These are phyloP conservation scores for Przewalskia tangutica DNA, from an alignment of 257 asterid species.

Conservation along the genomic window DNA sequence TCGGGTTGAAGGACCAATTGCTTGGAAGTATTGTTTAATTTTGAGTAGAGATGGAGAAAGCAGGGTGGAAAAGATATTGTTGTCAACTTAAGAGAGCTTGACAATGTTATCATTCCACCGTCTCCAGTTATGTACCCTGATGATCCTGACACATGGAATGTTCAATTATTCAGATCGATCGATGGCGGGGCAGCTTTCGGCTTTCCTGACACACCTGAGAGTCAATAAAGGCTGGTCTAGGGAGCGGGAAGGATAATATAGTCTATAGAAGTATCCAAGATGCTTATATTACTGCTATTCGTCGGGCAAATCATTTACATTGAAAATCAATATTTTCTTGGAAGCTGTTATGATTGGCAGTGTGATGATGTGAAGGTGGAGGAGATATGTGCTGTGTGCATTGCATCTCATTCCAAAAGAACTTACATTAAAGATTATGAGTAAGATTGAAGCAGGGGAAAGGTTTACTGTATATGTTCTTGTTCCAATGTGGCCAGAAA, in stretches of 20 bases:
- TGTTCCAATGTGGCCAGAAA: slow-evolving; percentile 95
- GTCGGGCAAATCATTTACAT: slow-evolving; percentile 82
- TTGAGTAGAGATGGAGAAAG: slow-evolving; percentile 87
- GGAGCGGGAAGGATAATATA: slow-evolving; percentile 73
- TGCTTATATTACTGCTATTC: slow-evolving; percentile 74
- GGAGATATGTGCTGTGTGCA: slow-evolving; percentile 77
- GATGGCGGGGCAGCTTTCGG: slow-evolving; percentile 93
- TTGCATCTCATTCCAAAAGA: slow-evolving; percentile 68
- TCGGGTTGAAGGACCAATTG: slow-evolving; percentile 67
- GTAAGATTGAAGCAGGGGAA: slow-evolving; percentile 77
- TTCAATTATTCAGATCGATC: slow-evolving; percentile 71
- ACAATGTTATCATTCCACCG: slow-evolving; percentile 47
- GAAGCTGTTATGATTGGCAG: slow-evolving; percentile 63
- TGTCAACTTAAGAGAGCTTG: slow-evolving; percentile 55
- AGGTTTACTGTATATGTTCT: slow-evolving; percentile 60
- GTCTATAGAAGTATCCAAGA: slow-evolving; percentile 83
- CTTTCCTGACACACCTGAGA: slow-evolving; percentile 68
- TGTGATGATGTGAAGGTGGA: slow-evolving; percentile 45
- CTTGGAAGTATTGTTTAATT: slow-evolving; percentile 87
- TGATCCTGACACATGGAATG: slow-evolving; percentile 72
- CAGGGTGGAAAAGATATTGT: slow-evolving; percentile 71
- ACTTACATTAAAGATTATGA: slow-evolving; percentile 61
- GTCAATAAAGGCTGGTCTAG: slow-evolving; percentile 65
- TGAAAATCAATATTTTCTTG: slow-evolving; percentile 79
- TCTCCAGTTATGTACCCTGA: slow-evolving; percentile 66